Conservation (phyloP, 2,329 filamentous ascomycete genomes). For the Hypoxylon sp. region DNA sequence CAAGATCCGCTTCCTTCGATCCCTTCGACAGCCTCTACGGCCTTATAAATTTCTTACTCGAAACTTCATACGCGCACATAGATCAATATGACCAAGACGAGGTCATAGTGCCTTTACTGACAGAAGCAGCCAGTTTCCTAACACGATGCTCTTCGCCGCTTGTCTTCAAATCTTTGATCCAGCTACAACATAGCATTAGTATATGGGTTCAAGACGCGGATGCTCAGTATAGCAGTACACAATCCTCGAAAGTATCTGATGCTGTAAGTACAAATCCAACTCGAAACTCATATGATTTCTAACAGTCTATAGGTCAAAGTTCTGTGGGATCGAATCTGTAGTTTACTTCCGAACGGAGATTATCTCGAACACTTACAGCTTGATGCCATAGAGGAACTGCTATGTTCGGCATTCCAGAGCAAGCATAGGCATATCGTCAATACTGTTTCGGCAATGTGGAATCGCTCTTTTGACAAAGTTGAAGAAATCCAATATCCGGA, state of each 20-base stretch:
- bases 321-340: slow-evolving; percentile 61
- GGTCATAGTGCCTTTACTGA: slow-evolving; percentile 58
- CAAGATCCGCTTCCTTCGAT: slow-evolving; percentile 59
- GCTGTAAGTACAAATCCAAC: slow-evolving; percentile 57
- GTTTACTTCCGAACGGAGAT: slow-evolving; percentile 48
- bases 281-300: slow-evolving; percentile 12
- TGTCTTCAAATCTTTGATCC: slow-evolving; percentile 63
- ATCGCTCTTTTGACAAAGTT: slow-evolving; percentile 69
- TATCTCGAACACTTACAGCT: slow-evolving; percentile 56
- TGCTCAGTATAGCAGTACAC: slow-evolving; percentile 52
- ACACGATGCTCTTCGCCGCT: slow-evolving; percentile 58
- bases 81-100: slow-evolving; percentile 50
- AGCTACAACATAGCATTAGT: slow-evolving; percentile 68
- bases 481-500: slow-evolving; percentile 70
- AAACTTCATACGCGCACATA: slow-evolving; percentile 60
- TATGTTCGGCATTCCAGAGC: slow-evolving; percentile 65
- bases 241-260: slow-evolving; percentile 51
- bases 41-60: slow-evolving; percentile 63
- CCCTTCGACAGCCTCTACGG: slow-evolving; percentile 74
- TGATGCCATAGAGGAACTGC: slow-evolving; percentile 60
- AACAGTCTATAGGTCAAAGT: slow-evolving; percentile 55
- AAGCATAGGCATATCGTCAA: slow-evolving; percentile 64
- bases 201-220: slow-evolving; percentile 70
- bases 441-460: slow-evolving; percentile 69
- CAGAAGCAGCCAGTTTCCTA: slow-evolving; percentile 62